Evolutionary conservation across 257 asterid genomes (phyloP), one percentile per base, ranked within the genome.

Genomic region (Petunia axillaris): DNA sequence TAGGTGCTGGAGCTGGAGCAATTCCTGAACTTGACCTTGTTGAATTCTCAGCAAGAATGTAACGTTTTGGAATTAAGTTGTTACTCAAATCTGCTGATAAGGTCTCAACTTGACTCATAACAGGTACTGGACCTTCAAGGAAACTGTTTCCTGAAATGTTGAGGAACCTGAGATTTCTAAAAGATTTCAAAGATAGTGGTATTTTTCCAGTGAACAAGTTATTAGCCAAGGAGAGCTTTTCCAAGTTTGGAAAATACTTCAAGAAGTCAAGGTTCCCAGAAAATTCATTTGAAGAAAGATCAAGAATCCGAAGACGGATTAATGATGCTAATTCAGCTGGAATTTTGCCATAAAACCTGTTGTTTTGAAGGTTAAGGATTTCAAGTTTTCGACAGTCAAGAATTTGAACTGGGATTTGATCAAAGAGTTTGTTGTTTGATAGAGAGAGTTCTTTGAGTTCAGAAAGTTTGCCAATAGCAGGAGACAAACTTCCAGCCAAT

Each of bases 111-210:
- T 84, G 82, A 37, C 65, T 79, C 85, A 75, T 44, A 38, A 41
- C 76, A 14, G 91, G 91, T 25, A 84, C 13, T 3, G 84, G 83
- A 39, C 86, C 93, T 50, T 87, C 85, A 14, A 94, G 90, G 50
- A 91, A 82, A 65, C 67, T 80, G 88, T 94, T 94, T 41, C 94
- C 98, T n/a, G 98, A 94, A 16, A 94, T 0, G 81, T 94, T 86
- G 73, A 93, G 63, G 81, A 78, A 88, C 64, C 85, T 79, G 60
- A 94, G 98, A 74, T 91, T 94, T 57, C 88, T 85, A 62, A 91
- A 93, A 1, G 94, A 91, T 67, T 81, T 92, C 67, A 94, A 75
- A 8, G 91, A 87, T 1, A 73, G 59, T 0, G 98, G 98, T 4
- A 90, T 54, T 78, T 92, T 88, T 36, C 98, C 98, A 6, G 86